Evolutionary conservation across 345 rosid species (phyloP), one percentile per base, ranked within the genome.

Genomic region (Camelina hispida): DNA sequence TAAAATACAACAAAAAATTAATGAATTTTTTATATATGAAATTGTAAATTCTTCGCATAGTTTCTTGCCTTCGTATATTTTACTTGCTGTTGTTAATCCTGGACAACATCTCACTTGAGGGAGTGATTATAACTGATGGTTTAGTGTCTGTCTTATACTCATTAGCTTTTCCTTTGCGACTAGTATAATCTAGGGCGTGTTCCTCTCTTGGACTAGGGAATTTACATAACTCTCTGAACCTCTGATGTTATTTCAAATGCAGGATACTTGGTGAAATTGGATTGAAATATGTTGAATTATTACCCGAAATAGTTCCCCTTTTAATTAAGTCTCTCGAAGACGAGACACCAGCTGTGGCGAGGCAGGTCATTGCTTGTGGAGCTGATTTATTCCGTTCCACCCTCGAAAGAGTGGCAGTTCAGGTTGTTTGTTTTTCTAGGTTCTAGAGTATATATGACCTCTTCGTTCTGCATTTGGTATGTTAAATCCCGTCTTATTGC

Each of bases 181-280:
- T 62, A 61, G 57, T 38, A 50, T 50, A 53, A 59, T 50, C 35
- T 25, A 56, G 12, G 22, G 50, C 47, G 14, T 60, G 18, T 42
- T 38, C 35, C 67, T 66, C 52, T 67, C 15, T 44, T 65, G 17
- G 55, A 32, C 17, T 65, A 25, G 37, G 63, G 42, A 64, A 18
- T 48, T 28, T 57, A 17, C 5, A 10, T 47, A 30, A 20, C 48
- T 72, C 28, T 10, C 52, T 73, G 43, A 68, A 25, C 15, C 56
- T 40, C 28, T 68, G 34, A 3, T 55, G 43, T n/a, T 62, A 35
- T 28, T 42, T 69, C 53, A 50, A 72, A 34, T 60, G 78, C 81
- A 92, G 98, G 90, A 86, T 92, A 47, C 79, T 91, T 73, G 96
- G 98, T 69, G 92, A 89, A 44, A 81, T 90, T 75, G 98, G 98